These are phyloP conservation scores for Lactarius trivialis DNA, from an alignment of 768 basidiomycete species.

Conservation along the genomic window DNA sequence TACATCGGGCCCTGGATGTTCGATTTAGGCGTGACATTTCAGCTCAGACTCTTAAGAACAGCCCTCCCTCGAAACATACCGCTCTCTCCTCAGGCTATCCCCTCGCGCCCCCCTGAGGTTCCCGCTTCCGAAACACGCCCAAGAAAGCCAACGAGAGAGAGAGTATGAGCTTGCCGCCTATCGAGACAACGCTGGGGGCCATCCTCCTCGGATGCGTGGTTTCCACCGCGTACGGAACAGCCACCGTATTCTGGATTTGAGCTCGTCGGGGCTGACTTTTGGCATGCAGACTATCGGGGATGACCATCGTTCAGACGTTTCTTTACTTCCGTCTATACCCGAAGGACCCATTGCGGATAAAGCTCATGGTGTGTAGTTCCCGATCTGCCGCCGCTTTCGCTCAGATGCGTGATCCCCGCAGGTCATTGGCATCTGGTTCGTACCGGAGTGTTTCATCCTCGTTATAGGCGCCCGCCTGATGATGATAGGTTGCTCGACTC, in stretches of 20 bases:
- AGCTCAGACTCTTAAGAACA: background rate
- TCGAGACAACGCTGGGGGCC: constrained; percentile 11
- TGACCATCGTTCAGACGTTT: constrained; percentile 12
- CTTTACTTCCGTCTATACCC: constrained; percentile 14
- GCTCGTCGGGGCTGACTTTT: background rate
- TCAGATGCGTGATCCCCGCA: background rate
- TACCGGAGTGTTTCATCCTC: background rate
- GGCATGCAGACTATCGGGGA: constrained; percentile 7
- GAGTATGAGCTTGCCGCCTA: background rate
- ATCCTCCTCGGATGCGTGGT: constrained; percentile 9
- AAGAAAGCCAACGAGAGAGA: background rate
- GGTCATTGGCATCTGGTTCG: background rate
- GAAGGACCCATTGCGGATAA: constrained; percentile 1
- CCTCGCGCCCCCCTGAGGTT: background rate
- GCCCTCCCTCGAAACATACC: background rate
- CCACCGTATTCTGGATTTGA: too few relatives aligned
- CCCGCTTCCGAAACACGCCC: background rate
- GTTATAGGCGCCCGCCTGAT: background rate
- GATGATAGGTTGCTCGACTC: constrained; percentile 7
- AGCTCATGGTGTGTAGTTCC: background rate
- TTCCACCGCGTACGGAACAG: background rate
- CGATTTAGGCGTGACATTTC: background rate
- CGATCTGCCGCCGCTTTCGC: background rate
- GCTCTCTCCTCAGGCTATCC: background rate
- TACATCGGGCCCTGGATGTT: background rate